Evolutionary conservation across 768 basidiomycete species (phyloP).

Genomic region (Sarcodon aspratus): DNA sequence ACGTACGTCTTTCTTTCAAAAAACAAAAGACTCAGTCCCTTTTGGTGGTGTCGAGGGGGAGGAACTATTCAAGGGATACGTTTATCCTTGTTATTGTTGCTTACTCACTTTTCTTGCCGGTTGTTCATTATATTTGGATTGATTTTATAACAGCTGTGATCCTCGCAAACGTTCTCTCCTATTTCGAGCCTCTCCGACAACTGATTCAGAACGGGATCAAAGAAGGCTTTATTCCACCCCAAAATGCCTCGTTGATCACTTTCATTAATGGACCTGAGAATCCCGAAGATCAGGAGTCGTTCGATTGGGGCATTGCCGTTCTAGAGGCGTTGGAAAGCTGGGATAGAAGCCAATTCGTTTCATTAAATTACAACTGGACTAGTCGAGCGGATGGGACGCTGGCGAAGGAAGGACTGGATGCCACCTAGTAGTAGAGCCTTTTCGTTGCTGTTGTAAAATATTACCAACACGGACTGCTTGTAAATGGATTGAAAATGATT

Average conservation of each 20-base stretch:
- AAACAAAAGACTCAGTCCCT: not conserved
- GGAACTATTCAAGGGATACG: too few relatives aligned
- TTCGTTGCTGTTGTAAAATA: too few relatives aligned
- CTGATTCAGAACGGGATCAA: constrained; percentile 58
- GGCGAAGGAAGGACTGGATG: not conserved
- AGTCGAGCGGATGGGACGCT: not conserved
- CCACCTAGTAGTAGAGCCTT: not conserved
- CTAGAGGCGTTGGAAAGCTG: constrained; percentile 54
- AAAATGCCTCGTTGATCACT: constrained; percentile 48
- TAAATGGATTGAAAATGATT: too few relatives aligned
- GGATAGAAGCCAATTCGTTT: constrained; percentile 13
- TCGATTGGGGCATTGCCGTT: constrained; percentile 72
- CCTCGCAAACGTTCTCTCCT: constrained; percentile 75
- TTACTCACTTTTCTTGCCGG: too few relatives aligned
- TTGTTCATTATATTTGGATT: not conserved
- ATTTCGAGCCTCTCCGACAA: constrained; percentile 72
- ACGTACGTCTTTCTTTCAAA: constrained; percentile 33
- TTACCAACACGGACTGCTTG: too few relatives aligned
- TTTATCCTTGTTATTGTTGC: too few relatives aligned
- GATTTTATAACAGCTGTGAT: too few relatives aligned
- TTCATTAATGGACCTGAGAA: constrained; percentile 69
- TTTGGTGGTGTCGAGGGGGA: not conserved
- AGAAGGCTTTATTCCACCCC: constrained; percentile 63
- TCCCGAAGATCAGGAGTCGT: constrained; percentile 38
- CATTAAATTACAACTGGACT: not conserved